A percentile compares a stretch with the other conserved stretches of the same genome.
phyloP scores from a whole-genome alignment of 2,329 filamentous ascomycete species.

The Stagonosporopsis chrysanthemi region DNA sequence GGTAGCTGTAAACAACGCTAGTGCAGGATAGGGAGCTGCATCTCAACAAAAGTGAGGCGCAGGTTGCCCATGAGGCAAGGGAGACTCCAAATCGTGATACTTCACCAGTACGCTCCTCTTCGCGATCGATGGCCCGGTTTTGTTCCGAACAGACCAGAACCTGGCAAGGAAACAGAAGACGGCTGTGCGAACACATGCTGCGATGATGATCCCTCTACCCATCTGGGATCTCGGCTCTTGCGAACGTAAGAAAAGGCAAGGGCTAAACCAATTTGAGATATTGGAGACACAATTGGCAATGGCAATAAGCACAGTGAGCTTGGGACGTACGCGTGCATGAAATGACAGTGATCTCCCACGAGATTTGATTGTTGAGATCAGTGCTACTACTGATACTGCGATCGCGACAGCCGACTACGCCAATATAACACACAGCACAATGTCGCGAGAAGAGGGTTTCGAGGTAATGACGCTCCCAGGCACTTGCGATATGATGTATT shows the following conservation, averaged over 20 bases:
- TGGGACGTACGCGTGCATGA: conserved; percentile 51
- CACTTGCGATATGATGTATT: too few relatives aligned
- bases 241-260: conserved; percentile 46
- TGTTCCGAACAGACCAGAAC: conserved; percentile 10
- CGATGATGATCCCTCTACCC: conserved; percentile 28
- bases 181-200: conserved; percentile 15
- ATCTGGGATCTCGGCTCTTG: conserved; percentile 25
- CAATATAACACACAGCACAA: too few relatives aligned
- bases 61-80: too few relatives aligned
- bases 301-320: conserved; percentile 54
- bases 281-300: conserved; percentile 53
- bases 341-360: conserved; percentile 54
- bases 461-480: too few relatives aligned
- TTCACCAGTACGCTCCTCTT: conserved; percentile 22
- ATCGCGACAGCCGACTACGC: too few relatives aligned
- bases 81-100: too few relatives aligned
- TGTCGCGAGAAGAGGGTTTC: too few relatives aligned
- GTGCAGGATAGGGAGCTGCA: too few relatives aligned
- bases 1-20: too few relatives aligned
- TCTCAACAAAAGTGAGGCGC: too few relatives aligned
- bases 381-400: conserved; percentile 8
- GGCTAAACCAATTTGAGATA: conserved; percentile 53
- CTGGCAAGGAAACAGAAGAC: conserved; percentile 11
- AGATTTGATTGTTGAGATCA: conserved; percentile 52
- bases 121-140: conserved; percentile 12